These are phyloP conservation scores for Buddleja alternifolia DNA, from an alignment of 257 asterid species.

Conservation along the genomic window DNA sequence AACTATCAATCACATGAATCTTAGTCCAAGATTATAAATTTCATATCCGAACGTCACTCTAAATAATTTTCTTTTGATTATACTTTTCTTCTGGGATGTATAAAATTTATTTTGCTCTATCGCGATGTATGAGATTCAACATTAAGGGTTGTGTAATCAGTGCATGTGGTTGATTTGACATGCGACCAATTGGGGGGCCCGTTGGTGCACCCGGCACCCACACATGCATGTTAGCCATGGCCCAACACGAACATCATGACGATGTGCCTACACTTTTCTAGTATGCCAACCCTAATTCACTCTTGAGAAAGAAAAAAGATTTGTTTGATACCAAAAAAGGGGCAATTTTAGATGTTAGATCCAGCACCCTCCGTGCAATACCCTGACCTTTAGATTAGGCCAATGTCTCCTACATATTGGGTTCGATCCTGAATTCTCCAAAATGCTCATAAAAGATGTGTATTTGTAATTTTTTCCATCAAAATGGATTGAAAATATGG, in stretches of 20 bases:
- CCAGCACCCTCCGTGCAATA: conserved; percentile 36
- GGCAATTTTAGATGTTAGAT: conserved; percentile 30
- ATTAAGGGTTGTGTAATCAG: too few relatives aligned
- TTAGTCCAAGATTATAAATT: background rate
- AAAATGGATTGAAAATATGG: background rate
- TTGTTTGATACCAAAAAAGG: conserved; percentile 33
- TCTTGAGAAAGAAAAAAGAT: conserved; percentile 7
- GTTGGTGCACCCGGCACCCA: conserved; percentile 42
- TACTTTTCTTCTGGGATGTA: too few relatives aligned
- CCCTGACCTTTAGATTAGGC: conserved; percentile 43
- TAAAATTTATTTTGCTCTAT: too few relatives aligned
- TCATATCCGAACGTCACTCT: too few relatives aligned
- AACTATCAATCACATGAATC: too few relatives aligned
- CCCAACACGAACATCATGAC: conserved; percentile 26
- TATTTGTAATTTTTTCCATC: conserved; percentile 14
- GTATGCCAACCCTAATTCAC: conserved; percentile 33
- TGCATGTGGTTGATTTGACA: conserved; percentile 42
- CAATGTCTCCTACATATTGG: conserved; percentile 29
- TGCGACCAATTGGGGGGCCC: conserved; percentile 33
- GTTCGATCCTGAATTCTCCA: conserved; percentile 13
- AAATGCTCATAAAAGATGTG: conserved; percentile 5
- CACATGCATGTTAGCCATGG: conserved; percentile 39
- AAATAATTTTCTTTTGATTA: too few relatives aligned
- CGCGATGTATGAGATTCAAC: too few relatives aligned
- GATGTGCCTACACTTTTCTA: conserved; percentile 35